Evolutionary conservation across 2,329 filamentous ascomycete genomes (phyloP), one percentile per base, ranked within the genome.

Genomic region (Pestalotiopsis sp.): DNA sequence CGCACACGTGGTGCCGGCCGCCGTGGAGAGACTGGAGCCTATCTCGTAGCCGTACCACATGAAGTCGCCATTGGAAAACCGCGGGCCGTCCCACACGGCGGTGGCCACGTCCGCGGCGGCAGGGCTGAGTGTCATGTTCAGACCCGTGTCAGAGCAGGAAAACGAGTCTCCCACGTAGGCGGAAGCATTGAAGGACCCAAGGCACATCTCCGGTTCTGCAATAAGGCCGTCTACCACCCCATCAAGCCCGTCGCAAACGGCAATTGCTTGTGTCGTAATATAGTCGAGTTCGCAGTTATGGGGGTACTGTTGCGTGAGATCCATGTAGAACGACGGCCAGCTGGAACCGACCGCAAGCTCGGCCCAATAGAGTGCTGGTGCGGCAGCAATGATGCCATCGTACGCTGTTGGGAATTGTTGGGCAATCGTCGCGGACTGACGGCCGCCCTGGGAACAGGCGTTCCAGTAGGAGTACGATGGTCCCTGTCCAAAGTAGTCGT

Each of bases 401-500:
- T 87, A 89, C 31, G 85, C 83, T 1, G 84, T 79, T 0, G 87
- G 86, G 69, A 84, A 87, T 6, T 81, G 75, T 71, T 89, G 84
- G 0, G 85, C 83, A 9, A 85, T 79, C 72, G 84, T 84, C 27
- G 87, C 76, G 7, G 86, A 87, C 74, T 90, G 86, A 1, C 87
- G 80, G 2, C 88, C 88, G 12, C 87, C 83, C 49, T 84, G 80
- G 12, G 83, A 84, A 72, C 83, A 86, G 17, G 83, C 83, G 70
- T 81, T 76, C 76, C 86, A 89, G 77, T 89, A 88, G 25, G 86
- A 85, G 74, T 82, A 87, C 74, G 69, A 75, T 72, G 72, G 70
- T 38, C 67, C 72, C 59, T n/a, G 62, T 17, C 73, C 75, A 72
- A 82, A 87, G 66, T 85, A 81, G 49, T 74, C 76, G 69, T 59